A percentile compares a stretch with the other conserved stretches of the same genome.
Conservation (phyloP, 2,329 filamentous ascomycete species). For the Colletotrichum sansevieriae region DNA sequence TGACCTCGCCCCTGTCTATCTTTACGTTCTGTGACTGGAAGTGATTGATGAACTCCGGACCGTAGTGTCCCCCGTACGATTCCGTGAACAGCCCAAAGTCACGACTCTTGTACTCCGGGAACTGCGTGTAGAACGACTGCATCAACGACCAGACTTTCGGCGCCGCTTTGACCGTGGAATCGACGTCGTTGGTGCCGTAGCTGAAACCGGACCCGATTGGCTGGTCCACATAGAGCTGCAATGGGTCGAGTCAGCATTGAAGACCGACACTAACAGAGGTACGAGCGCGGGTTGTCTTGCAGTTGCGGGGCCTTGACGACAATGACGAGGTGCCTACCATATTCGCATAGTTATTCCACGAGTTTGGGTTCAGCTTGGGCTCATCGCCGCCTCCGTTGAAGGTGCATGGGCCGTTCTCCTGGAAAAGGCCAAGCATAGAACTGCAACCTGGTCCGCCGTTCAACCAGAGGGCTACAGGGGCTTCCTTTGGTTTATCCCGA, state of each 20-base stretch:
- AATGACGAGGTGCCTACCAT: constrained; percentile 47
- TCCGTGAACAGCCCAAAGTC: constrained; percentile 68
- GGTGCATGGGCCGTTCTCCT: constrained; percentile 59
- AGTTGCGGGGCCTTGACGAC: neutral
- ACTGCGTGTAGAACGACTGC: constrained; percentile 73
- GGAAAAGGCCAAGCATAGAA: constrained; percentile 56
- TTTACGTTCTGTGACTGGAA: constrained; percentile 69
- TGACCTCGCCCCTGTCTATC: constrained; percentile 58
- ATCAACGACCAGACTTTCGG: constrained; percentile 68
- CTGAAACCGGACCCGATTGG: constrained; percentile 50
- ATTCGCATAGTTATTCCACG: constrained; percentile 58
- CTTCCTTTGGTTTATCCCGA: constrained; percentile 47
- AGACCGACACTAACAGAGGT: constrained; percentile 50
- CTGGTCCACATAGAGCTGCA: constrained; percentile 43
- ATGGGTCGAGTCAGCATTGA: constrained; percentile 12
- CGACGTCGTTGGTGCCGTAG: constrained; percentile 48
- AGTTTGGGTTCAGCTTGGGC: constrained; percentile 59
- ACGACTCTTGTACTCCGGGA: constrained; percentile 71
- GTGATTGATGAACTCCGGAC: constrained; percentile 67
- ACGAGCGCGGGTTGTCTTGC: constrained; percentile 22
- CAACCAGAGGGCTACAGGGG: constrained; percentile 53
- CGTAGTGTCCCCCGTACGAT: constrained; percentile 71
- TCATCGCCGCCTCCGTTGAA: constrained; percentile 50
- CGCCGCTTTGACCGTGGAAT: constrained; percentile 60
- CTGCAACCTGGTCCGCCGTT: constrained; percentile 57